A percentile compares a stretch with the other conserved stretches of the same genome.
Evolutionary conservation across 257 asterid species (phyloP).

Genomic region (Vinca minor): DNA sequence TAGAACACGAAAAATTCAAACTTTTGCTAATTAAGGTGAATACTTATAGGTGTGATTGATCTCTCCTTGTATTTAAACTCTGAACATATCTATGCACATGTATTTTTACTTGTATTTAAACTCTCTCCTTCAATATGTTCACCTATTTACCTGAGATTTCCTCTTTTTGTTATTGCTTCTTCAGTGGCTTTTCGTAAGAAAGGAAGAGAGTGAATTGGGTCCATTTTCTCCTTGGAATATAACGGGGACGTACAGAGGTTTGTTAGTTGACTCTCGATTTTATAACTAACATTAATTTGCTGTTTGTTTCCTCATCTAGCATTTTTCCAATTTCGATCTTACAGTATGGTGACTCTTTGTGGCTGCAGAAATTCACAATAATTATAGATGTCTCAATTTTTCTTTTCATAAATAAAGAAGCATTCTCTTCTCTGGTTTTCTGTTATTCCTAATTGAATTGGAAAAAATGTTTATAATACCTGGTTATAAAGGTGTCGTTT

Average conservation of each 20-base stretch:
- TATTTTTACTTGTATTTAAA: too few species aligned
- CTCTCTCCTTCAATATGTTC: too few species aligned
- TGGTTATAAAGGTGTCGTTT: not conserved
- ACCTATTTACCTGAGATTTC: constrained; percentile 4
- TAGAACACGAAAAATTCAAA: not conserved
- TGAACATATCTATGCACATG: too few species aligned
- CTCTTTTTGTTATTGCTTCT: constrained; percentile 20
- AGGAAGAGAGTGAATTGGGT: constrained; percentile 65
- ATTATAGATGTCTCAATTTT: not conserved
- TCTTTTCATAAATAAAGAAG: too few species aligned
- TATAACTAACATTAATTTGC: too few species aligned
- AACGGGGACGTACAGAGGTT: constrained; percentile 91
- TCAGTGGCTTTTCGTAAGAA: constrained; percentile 79
- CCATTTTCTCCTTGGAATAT: constrained; percentile 92
- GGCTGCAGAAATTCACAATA: not conserved
- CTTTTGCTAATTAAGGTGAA: not conserved
- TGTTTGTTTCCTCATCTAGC: too few species aligned
- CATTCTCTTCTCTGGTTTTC: not conserved
- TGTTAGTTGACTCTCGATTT: constrained; percentile 15
- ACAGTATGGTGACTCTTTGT: not conserved
- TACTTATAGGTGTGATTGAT: not conserved
- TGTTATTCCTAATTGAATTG: not conserved
- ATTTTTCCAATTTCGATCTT: not conserved
- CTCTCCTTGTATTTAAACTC: too few species aligned
- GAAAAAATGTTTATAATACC: not conserved